Base-by-base conservation (phyloP, 2,329 filamentous ascomycete species). In the Ophiostoma sp. region DNA sequence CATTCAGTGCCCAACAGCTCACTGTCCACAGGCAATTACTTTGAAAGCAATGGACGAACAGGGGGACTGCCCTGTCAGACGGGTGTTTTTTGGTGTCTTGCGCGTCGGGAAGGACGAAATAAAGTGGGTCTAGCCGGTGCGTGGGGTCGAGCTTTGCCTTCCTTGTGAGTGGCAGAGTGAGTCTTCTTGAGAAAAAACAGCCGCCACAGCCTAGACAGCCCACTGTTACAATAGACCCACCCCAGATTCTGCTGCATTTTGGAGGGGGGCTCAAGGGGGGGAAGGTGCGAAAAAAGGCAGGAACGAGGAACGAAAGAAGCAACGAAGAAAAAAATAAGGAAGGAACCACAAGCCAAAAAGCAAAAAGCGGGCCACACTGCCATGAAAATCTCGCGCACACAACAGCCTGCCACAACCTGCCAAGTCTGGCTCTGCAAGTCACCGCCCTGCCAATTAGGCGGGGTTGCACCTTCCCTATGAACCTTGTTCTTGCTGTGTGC, bases 141-240 rank as follows among this genome's bases (percentile, higher is more conserved):
- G 12, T 66, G 61, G 61, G 61, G 61, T 45, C 22, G 2, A 4
- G 17, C 39, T 4, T 11, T 42, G 48, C 17, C 50, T 22, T 55
- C 9, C 50, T 12, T 45, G 33, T 36, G 33, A 36, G 33, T 36
- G 4, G 3, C 19, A 2, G 19, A 52, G 48, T 9, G 22, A 25
- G n/a, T n/a, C n/a, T n/a, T n/a, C n/a, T n/a, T n/a, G n/a, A n/a
- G 6, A 31, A 31, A 64, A 48, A 45, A 31, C 39, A 68, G 63
- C 63, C 39, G 39, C 63, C 63, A 45, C 36, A 64, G 59, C 33
- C 59, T 33, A 63, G 4, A 39, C 36, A 64, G 61, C 36, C 61
- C 61, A 66, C 61, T 66, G 36, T 42, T 45, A 12, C 61, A 66
- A 15, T 39, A 66, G 61, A 45, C 61, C 61, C 64, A 68, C 39